These are phyloP conservation scores for Mucor circinelloides DNA, from an alignment of 371 early-diverging fungal genomes.

Conservation along the genomic window DNA sequence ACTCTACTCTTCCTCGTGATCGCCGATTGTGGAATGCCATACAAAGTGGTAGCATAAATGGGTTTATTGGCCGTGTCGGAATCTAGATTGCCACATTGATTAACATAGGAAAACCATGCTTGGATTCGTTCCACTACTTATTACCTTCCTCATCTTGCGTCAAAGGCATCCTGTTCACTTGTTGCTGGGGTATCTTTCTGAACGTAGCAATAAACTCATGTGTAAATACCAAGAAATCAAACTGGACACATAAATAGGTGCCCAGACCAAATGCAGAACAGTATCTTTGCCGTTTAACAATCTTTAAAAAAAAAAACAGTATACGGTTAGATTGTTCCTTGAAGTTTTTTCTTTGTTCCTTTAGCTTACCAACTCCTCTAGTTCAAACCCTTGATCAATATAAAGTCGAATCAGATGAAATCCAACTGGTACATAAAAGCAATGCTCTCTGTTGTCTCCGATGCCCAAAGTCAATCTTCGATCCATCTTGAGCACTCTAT, in stretches of 20 bases:
- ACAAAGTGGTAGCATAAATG: constrained; percentile 7
- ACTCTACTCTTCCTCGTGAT: constrained; percentile 83
- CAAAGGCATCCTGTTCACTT: constrained; percentile 56
- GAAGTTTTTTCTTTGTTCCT: background rate
- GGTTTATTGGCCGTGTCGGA: background rate
- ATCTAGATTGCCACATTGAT: background rate
- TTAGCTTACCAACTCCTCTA: constrained; percentile 75
- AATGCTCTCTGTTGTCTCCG: constrained; percentile 89
- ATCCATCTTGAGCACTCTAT: constrained; percentile 72
- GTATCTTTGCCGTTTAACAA: constrained; percentile 90
- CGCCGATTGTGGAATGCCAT: constrained; percentile 73
- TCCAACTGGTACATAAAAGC: constrained; percentile 88
- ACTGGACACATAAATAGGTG: constrained; percentile 83
- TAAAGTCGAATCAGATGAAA: constrained; percentile 82
- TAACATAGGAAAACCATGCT: background rate
- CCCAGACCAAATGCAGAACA: constrained; percentile 90
- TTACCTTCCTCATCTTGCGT: constrained; percentile 37
- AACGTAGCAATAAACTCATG: constrained; percentile 91
- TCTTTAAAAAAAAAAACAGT: constrained; percentile 25
- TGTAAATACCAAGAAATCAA: constrained; percentile 89
- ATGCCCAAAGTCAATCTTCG: constrained; percentile 85
- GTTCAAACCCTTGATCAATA: constrained; percentile 81
- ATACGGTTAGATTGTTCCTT: background rate
- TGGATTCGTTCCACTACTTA: background rate
- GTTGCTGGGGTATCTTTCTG: constrained; percentile 67